phyloP scores from a whole-genome alignment of 768 basidiomycete species.

The Tylopilus sp. region DNA sequence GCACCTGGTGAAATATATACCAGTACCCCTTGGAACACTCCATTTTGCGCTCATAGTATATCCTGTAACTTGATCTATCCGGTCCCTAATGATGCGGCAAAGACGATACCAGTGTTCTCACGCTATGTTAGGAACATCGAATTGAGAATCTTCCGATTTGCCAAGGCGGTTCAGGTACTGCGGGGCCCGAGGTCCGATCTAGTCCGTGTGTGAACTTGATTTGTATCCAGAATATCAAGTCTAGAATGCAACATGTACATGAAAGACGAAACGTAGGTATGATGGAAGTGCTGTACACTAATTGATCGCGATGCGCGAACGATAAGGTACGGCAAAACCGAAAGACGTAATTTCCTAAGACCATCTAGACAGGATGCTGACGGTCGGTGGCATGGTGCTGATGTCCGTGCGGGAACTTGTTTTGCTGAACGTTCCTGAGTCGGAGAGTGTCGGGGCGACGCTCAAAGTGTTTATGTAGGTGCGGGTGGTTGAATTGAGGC shows the following conservation, averaged over 20 bases:
- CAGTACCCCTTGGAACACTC: no score
- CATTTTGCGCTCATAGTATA: no score
- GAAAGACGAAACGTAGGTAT: background rate
- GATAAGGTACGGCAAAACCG: background rate
- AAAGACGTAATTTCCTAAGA: background rate
- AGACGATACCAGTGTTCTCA: no score
- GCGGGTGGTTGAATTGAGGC: slow-evolving; percentile 7
- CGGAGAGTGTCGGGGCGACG: background rate
- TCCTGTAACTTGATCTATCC: no score
- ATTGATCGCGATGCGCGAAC: background rate
- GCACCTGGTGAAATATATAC: no score
- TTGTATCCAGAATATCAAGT: background rate
- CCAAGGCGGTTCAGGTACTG: no score
- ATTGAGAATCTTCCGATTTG: no score
- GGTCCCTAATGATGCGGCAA: no score
- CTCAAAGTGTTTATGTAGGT: background rate
- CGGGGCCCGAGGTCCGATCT: no score
- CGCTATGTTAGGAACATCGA: no score
- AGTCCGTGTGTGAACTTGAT: no score
- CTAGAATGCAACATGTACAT: background rate
- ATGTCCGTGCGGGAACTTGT: slow-evolving; percentile 16
- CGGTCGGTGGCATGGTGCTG: slow-evolving; percentile 14
- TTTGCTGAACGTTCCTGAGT: background rate
- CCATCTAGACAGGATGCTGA: slow-evolving; percentile 7
- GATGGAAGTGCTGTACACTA: background rate